Base-by-base conservation (phyloP, 2,329 filamentous ascomycete genomes). In the Ceratocystis variospora region DNA sequence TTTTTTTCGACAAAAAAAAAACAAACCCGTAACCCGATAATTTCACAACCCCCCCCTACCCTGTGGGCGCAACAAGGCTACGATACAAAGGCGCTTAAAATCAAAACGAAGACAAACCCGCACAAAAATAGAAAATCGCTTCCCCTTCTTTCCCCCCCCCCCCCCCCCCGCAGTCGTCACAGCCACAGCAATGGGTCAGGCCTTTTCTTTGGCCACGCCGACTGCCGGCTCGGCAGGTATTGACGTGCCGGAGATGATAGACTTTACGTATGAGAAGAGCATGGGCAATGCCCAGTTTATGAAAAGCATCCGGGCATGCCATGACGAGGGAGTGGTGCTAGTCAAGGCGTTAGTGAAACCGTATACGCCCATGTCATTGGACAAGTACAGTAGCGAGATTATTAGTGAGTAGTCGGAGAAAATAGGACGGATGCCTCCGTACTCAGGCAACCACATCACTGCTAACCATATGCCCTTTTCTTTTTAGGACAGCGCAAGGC, bases 331-430 rank as follows among this genome's bases (percentile, higher is more conserved):
- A 66, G 81, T 96, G 50, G 92, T 96, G 19, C 86, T 97, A 66
- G 91, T 95, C 73, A 97, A 97, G 77, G 88, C 96, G 37, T 87
- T 96, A 67, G 89, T 95, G 75, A 99, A 99, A 76, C 91, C 92
- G 2, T 95, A 91, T 73, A 82, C 87, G 31, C 85, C 86, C 69
- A 87, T 96, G 78, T 84, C 89, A 68, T 82, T 97, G 69, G 86
- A 88, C 69, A 79, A 85, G 69, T 96, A 96, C 77, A 87, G 88
- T 72, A 84, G 84, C 72, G 83, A 84, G 70, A 87, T 97, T 53
- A 82, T 66, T 87, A 68, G 80, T 90, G 93, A 77, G 74, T 85
- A 41, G 37, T 10, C 37, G 37, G 37, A 41, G 37, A 41, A 41
- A 41, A 41, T 41, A 41, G 37, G 10, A 15, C 8, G 37, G 37